Evolutionary conservation across 352 stramenopile species (phyloP), one percentile per base, ranked within the genome.

Genomic region (Pythium brachiatum): DNA sequence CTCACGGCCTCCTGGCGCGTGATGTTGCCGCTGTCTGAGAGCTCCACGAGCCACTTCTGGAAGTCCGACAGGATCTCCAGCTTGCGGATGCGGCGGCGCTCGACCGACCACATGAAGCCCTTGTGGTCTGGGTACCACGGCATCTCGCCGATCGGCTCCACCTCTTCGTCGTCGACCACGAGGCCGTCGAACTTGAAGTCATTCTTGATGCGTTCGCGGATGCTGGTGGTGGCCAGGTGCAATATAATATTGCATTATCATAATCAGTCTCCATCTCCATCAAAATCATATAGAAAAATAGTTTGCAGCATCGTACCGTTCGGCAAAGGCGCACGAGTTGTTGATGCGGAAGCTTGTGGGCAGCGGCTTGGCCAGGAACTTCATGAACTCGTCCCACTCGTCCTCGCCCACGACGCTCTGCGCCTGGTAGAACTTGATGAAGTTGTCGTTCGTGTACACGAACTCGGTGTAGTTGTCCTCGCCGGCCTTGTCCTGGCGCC

Each of bases 1-100:
- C 89, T 98, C 57, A 99, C 98, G 6, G 97, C 86, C 69, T 99
- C 98, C 76, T 99, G 98, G 39, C 98, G 92, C 21, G 96, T 99
- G 53, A 99, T 96, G 53, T 83, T 96, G 32, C 97, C 96, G 46
- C 83, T 89, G 64, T 96, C 80, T 15, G 90, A 98, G 43, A 99
- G 83, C 53, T 95, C 85, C 25, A 98, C 95, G 21, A 99, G 86
- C 92, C 95, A 99, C 46, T 97, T 86, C 73, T 99, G 95, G 58
- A 99, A 97, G 53, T 95, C 79, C 60, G 93, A 83, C 2, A 99
- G 74, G 26, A 90, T 85, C 60, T 87, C 77, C 51, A 98, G 85
- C 70, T 98, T 97, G 62, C 94, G 90, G 38, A 99, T 88, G 63
- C 90, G 88, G 68, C 86, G 84, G 23, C 85, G 84, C 69, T 96